phyloP scores from a whole-genome alignment of 305 asterid species.

The Fraxinus paxiana region DNA sequence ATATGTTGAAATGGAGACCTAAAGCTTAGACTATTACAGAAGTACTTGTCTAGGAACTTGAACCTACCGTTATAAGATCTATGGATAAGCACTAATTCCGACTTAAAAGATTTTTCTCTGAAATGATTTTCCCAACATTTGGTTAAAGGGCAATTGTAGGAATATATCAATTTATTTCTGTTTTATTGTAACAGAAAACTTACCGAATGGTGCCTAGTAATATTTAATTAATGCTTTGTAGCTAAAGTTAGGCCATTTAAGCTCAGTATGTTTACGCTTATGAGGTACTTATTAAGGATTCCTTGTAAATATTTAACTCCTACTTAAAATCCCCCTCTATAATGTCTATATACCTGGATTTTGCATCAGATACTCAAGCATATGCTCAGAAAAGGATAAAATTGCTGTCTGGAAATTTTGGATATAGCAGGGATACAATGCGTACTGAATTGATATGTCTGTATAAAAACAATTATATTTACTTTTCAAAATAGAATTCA shows the following conservation, averaged over 20 bases:
- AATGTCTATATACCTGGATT: background rate
- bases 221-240: background rate
- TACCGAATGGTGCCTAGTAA: background rate
- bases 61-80: slow-evolving; percentile 2
- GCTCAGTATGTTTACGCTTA: background rate
- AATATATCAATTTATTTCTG: background rate
- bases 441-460: background rate
- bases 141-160: background rate
- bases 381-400: background rate
- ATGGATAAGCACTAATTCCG: background rate
- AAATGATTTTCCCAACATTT: slow-evolving; percentile 6
- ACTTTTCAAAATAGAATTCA: background rate
- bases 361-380: background rate
- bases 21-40: slow-evolving; percentile 1
- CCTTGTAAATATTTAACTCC: background rate
- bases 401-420: background rate
- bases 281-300: background rate
- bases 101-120: background rate
- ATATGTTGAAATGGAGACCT: background rate
- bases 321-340: background rate
- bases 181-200: background rate
- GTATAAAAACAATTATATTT: background rate
- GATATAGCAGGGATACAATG: background rate
- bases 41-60: background rate
- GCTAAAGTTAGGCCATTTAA: background rate